Evolutionary conservation across 495 filamentous ascomycete species (phyloP).

Genomic region (Annulohypoxylon maeteangense): DNA sequence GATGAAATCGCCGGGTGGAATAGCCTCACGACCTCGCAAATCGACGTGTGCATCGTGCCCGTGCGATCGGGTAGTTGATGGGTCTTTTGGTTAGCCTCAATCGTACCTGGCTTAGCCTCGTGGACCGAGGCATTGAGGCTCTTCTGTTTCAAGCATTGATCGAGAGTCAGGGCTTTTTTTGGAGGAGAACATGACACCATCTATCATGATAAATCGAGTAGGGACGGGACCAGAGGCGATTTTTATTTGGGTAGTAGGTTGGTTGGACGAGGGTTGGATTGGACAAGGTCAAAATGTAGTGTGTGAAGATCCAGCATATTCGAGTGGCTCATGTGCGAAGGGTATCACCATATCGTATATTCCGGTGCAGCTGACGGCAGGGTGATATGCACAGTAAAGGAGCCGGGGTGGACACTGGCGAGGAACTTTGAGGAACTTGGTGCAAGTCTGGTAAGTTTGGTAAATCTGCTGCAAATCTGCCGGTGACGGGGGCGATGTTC

Average conservation of each 20-base stretch:
- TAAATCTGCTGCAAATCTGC: slow-evolving; percentile 21
- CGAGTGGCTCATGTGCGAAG: slow-evolving; percentile 42
- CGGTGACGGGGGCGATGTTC: slow-evolving; percentile 2
- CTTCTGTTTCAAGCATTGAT: slow-evolving; percentile 22
- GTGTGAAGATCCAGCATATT: slow-evolving; percentile 40
- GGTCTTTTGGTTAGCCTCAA: slow-evolving; percentile 13
- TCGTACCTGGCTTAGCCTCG: slow-evolving; percentile 18
- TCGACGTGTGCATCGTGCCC: slow-evolving; percentile 6
- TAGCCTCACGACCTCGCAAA: slow-evolving; percentile 6
- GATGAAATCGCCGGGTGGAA: slow-evolving; percentile 15
- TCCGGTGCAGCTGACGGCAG: slow-evolving; percentile 41
- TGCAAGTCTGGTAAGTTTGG: slow-evolving; percentile 16
- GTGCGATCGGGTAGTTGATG: slow-evolving; percentile 15
- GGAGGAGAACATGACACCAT: slow-evolving; percentile 35
- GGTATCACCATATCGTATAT: slow-evolving; percentile 45
- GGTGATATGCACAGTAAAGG: slow-evolving; percentile 45
- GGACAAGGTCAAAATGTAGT: slow-evolving; percentile 30
- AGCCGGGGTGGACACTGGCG: slow-evolving; percentile 39
- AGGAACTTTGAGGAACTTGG: slow-evolving; percentile 24
- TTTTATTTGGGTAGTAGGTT: slow-evolving; percentile 32
- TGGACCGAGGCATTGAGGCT: slow-evolving; percentile 31
- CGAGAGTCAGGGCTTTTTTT: slow-evolving; percentile 5
- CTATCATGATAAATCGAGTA: slow-evolving; percentile 13
- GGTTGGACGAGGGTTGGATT: slow-evolving; percentile 32
- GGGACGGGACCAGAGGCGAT: slow-evolving; percentile 24